These are phyloP conservation scores for Aspergillus funiculosus DNA, from an alignment of 495 filamentous ascomycete species.

Conservation along the genomic window DNA sequence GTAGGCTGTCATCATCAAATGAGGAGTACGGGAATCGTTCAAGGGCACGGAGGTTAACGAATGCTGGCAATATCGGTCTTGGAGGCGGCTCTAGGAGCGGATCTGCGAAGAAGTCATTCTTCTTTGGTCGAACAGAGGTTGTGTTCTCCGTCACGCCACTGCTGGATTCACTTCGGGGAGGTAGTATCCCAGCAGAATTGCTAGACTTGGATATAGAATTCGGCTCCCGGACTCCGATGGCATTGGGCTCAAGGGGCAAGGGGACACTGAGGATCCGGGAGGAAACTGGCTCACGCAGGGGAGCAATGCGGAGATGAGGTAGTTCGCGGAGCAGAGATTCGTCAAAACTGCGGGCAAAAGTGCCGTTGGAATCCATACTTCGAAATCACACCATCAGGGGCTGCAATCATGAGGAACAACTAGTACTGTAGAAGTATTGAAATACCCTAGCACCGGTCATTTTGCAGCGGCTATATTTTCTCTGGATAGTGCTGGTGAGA, in stretches of 20 bases:
- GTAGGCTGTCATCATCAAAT: constrained; percentile 36
- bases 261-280: constrained; percentile 40
- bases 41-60: constrained; percentile 44
- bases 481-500: not conserved
- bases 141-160: constrained; percentile 28
- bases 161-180: constrained; percentile 21
- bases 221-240: constrained; percentile 32
- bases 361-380: constrained; percentile 34
- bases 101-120: constrained; percentile 29
- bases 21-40: constrained; percentile 42
- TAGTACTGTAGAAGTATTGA: constrained; percentile 7
- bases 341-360: constrained; percentile 31
- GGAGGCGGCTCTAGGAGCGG: constrained; percentile 34
- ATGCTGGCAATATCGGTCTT: constrained; percentile 42
- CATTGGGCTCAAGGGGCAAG: constrained; percentile 45
- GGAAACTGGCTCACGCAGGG: constrained; percentile 44
- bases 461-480: constrained; percentile 10
- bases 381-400: constrained; percentile 5
- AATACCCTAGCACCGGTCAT: constrained; percentile 8
- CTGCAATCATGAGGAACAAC: constrained; percentile 4
- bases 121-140: constrained; percentile 31
- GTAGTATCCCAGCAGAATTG: constrained; percentile 25
- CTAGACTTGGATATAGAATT: constrained; percentile 31
- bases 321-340: constrained; percentile 42
- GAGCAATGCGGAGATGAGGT: constrained; percentile 45